A percentile compares a stretch with the other conserved stretches of the same genome.
These are phyloP conservation scores for Pelargonium cotyledonis DNA, from an alignment of 441 rosid species.

Conservation along the genomic window DNA sequence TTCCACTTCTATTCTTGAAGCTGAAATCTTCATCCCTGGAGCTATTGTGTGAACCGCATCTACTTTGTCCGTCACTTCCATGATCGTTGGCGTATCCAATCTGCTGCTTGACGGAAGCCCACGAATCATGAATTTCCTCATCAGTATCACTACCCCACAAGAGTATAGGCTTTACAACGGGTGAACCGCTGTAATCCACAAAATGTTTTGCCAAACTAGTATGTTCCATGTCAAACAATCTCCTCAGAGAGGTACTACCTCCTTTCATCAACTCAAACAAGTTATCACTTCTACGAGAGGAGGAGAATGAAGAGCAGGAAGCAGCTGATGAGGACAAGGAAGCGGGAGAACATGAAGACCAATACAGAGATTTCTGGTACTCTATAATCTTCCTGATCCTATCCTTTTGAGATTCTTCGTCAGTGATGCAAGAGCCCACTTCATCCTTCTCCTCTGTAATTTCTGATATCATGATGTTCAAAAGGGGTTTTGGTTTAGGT, in stretches of 20 bases:
- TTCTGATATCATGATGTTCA: conserved; percentile 28
- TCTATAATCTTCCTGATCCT: conserved; percentile 28
- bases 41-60: conserved; percentile 16
- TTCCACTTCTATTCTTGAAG: conserved; percentile 5
- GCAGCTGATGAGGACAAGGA: conserved; percentile 16
- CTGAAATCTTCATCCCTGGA: conserved; percentile 13
- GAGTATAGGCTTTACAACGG: conserved; percentile 27
- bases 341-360: conserved; percentile 25
- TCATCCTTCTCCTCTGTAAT: conserved; percentile 28
- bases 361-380: conserved; percentile 29
- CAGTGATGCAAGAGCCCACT: conserved; percentile 9
- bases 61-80: neutral
- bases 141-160: conserved; percentile 40
- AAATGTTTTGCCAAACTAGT: conserved; percentile 34
- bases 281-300: conserved; percentile 23
- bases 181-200: conserved; percentile 35
- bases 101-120: conserved; percentile 27
- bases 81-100: conserved; percentile 5
- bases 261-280: conserved; percentile 36
- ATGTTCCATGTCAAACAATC: conserved; percentile 46
- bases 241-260: conserved; percentile 32
- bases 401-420: conserved; percentile 20
- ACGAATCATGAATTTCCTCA: conserved; percentile 29
- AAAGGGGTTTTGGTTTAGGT: neutral
- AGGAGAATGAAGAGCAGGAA: conserved; percentile 22